Base-by-base conservation (phyloP, 1,139 yeast genomes). In the Chernovozyma aurita region DNA sequence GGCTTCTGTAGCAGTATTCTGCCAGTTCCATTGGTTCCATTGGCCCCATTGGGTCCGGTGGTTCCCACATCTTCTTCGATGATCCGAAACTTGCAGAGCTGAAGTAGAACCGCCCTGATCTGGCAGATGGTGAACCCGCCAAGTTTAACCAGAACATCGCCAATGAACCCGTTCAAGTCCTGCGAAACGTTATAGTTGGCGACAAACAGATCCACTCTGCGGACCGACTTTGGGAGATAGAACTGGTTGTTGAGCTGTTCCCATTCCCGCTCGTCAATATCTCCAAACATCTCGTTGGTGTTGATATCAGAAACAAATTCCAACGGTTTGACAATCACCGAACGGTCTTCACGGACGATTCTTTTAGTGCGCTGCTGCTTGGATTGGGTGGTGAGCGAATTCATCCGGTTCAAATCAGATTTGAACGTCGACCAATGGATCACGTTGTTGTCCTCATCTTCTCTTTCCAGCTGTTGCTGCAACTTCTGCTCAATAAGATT, bases 321-420 rank as follows among this genome's bases (percentile, higher is more conserved):
- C 46, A 80, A 79, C 0, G 96, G 95, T 47, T 84, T 83, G 35
- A 82, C 63, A 20, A 84, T 75, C 28, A 81, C 55, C 24, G 75
- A 70, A 2, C 83, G 78, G 42, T 83, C 85, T 38, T 76, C 73
- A 43, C 81, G 78, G n/a, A 81, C 73, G 4, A 78, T 83, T 43
- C 87, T 63, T 52, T 73, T 75, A 31, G 85, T 80, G 44, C 97
- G 70, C 12, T 71, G 65, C 40, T 78, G 81, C 40, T 83, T 78
- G 46, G 88, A 95, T 37, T 71, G 76, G 4, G 80, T 67, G 1
- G 85, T 76, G 32, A 88, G 63, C 0, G 95, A 77, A 46, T 82
- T 83, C 49, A 90, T 79, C 47, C 97, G 72, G 52, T 84, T 79
- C 36, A 90, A 63, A 39, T 84, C 90, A 46, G 53, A 50, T 45